Base-by-base conservation (phyloP, 75 land plant species). In the Chamaecyparis obtusa region DNA sequence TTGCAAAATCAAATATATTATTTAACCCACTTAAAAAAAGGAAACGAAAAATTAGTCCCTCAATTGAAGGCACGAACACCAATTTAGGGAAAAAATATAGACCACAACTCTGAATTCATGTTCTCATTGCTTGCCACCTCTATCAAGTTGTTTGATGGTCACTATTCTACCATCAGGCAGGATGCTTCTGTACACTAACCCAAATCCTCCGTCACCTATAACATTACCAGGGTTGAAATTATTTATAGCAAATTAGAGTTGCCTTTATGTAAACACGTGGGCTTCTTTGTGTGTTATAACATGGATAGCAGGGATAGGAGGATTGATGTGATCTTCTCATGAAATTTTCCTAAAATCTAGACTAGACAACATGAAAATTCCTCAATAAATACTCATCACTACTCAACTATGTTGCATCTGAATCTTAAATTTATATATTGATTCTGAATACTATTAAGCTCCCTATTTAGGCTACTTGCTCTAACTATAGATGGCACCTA, bases 61-160 rank as follows among this genome's bases (percentile, higher is more conserved):
- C 35, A 14, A 21, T 44, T 44, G 87, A 49, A 49, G 64, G 9
- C n/a, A n/a, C n/a, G n/a, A n/a, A n/a, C 32, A 76, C 39, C 57
- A 33, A 49, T 49, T 21, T 75, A 51, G 77, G 41, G 21, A 24
- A 72, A 32, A 49, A 19, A 60, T 15, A 37, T 74, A 44, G 64
- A 93, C 98, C 98, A 95, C 98, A 76, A 93, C 91, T 83, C 92
- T 93, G 90, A 96, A 96, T 83, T 96, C 98, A 76, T 90, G 93
- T 57, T 95, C 98, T 49, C 98, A 96, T 55, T 96, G 98, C 83
- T 92, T 95, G 79, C 96, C 94, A 10, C 89, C 86, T 49, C 89
- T 91, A 92, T 95, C 94, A 91, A 96, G 91, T 83, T 90, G 86
- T 88, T 96, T 96, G 80, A 95, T 91, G 7, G 98, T 96, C 72